Evolutionary conservation across 495 filamentous ascomycete genomes (phyloP).

Genomic region (Trichoderma virens): DNA sequence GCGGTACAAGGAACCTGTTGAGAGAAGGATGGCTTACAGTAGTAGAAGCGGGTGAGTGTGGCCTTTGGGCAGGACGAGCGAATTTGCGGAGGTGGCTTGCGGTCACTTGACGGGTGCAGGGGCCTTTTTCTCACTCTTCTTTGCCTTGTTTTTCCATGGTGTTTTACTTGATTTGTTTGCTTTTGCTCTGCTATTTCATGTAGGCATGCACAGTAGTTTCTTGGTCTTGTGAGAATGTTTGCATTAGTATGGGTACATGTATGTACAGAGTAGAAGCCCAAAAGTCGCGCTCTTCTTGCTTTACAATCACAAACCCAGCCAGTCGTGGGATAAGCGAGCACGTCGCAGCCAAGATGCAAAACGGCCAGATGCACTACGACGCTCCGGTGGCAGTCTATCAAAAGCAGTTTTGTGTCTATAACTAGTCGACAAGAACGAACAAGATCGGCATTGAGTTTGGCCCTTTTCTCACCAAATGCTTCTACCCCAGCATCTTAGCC

Average conservation of each 20-base stretch:
- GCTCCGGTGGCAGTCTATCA: background rate
- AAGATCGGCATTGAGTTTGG: background rate
- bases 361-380: background rate
- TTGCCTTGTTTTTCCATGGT: background rate
- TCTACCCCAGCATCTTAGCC: background rate
- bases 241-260: too few relatives aligned
- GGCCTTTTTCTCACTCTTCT: background rate
- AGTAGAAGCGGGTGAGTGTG: background rate
- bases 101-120: constrained; percentile 1
- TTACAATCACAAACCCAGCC: background rate
- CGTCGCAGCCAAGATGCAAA: background rate
- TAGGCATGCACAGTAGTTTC: too few relatives aligned
- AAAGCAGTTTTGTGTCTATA: background rate
- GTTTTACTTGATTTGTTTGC: too few relatives aligned
- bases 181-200: too few relatives aligned
- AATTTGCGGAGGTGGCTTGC: constrained; percentile 3
- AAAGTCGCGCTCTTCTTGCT: background rate
- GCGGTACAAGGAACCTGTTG: too few relatives aligned
- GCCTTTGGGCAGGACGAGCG: background rate
- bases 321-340: background rate
- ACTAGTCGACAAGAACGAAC: too few relatives aligned
- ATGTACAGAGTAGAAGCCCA: too few relatives aligned
- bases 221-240: too few relatives aligned
- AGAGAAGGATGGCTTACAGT: too few relatives aligned
- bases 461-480: background rate